Conservation (phyloP, 306 rosid genomes). For the Rubus parviflorus region DNA sequence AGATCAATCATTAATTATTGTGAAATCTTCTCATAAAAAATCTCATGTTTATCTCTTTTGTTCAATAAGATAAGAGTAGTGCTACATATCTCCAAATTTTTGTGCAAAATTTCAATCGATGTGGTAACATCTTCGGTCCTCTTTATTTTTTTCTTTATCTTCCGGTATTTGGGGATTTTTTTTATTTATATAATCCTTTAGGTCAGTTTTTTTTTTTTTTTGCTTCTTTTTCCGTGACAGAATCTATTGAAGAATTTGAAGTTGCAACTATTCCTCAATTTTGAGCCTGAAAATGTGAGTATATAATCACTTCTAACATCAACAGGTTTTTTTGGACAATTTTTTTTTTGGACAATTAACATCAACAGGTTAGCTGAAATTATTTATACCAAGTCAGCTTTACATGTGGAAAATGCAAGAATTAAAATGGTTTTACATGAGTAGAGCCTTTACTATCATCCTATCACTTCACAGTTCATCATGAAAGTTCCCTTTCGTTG, state of each 20-base stretch:
- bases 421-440: neutral
- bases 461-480: constrained; percentile 31
- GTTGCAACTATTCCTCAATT: neutral
- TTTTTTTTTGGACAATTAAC: no score
- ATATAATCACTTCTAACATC: neutral
- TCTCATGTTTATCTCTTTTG: neutral
- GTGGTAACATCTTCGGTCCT: no score
- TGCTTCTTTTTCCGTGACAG: no score
- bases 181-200: no score
- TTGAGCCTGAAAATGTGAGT: neutral
- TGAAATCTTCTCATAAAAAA: neutral
- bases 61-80: neutral
- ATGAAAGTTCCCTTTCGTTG: constrained; percentile 19
- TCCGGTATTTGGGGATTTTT: no score
- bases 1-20: neutral
- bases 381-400: constrained; percentile 13
- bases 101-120: neutral
- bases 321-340: no score
- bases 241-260: no score
- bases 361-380: constrained; percentile 7
- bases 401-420: neutral
- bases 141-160: no score
- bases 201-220: no score
- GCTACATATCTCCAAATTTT: neutral
- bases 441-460: neutral